phyloP scores from a whole-genome alignment of 169 alveolate genomes.

The Plasmodium sp. region DNA sequence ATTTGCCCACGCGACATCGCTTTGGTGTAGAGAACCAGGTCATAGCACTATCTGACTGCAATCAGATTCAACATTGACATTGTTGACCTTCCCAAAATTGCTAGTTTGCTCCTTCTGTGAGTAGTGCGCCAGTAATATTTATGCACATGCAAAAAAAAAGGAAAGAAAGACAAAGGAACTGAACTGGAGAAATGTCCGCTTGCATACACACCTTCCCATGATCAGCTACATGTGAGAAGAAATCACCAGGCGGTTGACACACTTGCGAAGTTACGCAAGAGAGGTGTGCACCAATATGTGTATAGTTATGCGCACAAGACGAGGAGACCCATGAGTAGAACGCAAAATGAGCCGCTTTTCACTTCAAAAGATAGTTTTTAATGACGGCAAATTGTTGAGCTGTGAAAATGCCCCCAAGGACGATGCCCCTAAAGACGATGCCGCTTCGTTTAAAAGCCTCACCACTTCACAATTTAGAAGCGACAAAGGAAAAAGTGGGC shows the following conservation, averaged over 20 bases:
- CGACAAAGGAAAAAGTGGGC: background rate
- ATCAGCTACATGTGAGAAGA: background rate
- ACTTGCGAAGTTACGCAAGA: background rate
- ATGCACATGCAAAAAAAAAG: background rate
- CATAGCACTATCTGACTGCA: background rate
- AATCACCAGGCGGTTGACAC: background rate
- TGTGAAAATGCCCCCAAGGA: background rate
- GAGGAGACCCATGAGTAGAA: background rate
- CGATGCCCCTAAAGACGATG: background rate
- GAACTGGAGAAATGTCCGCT: background rate
- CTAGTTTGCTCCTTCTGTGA: background rate
- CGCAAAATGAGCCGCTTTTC: background rate
- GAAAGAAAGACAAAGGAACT: background rate
- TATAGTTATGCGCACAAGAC: background rate
- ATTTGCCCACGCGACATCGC: background rate
- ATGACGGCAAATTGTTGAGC: background rate
- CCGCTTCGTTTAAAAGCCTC: background rate
- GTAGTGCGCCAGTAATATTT: background rate
- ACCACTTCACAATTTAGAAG: background rate
- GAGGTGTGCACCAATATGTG: background rate
- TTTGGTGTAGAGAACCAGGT: background rate
- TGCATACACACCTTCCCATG: background rate
- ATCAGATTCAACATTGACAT: background rate
- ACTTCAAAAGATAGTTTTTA: background rate
- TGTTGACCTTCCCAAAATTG: background rate